These are phyloP conservation scores for Trichoderma asperellum DNA, from an alignment of 2,329 filamentous ascomycete genomes.

Conservation along the genomic window DNA sequence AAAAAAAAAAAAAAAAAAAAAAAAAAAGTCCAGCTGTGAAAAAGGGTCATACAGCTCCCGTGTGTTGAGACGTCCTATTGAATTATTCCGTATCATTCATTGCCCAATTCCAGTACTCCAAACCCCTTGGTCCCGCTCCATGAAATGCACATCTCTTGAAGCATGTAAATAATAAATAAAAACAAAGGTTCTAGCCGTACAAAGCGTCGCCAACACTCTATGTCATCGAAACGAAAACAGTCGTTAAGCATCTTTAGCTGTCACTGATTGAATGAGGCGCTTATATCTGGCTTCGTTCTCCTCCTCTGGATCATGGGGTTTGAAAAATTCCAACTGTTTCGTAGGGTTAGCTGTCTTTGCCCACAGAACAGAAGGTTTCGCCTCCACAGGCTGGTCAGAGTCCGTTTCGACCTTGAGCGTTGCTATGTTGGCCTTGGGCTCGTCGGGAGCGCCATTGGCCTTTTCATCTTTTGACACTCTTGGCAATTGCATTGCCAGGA, in stretches of 20 bases:
- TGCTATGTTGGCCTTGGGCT: constrained; percentile 39
- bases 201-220: constrained; percentile 18
- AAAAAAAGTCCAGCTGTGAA: background rate
- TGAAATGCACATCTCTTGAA: constrained; percentile 26
- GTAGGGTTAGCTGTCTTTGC: constrained; percentile 32
- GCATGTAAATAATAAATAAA: constrained; percentile 19
- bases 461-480: constrained; percentile 42
- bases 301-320: constrained; percentile 43
- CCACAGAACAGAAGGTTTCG: constrained; percentile 45
- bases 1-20: too few species aligned
- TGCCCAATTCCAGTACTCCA: constrained; percentile 27
- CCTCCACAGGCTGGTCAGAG: constrained; percentile 33
- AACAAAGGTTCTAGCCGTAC: constrained; percentile 23
- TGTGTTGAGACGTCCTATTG: background rate
- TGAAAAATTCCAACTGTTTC: constrained; percentile 30
- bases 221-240: background rate
- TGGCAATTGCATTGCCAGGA: constrained; percentile 69
- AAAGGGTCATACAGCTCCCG: background rate
- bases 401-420: constrained; percentile 39
- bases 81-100: background rate
- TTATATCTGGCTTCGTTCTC: constrained; percentile 43
- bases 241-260: constrained; percentile 40
- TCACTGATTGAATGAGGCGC: constrained; percentile 45
- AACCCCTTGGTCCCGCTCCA: constrained; percentile 27
- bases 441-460: constrained; percentile 37